phyloP scores from a whole-genome alignment of 345 rosid species.

The Stellera chamaejasme region DNA sequence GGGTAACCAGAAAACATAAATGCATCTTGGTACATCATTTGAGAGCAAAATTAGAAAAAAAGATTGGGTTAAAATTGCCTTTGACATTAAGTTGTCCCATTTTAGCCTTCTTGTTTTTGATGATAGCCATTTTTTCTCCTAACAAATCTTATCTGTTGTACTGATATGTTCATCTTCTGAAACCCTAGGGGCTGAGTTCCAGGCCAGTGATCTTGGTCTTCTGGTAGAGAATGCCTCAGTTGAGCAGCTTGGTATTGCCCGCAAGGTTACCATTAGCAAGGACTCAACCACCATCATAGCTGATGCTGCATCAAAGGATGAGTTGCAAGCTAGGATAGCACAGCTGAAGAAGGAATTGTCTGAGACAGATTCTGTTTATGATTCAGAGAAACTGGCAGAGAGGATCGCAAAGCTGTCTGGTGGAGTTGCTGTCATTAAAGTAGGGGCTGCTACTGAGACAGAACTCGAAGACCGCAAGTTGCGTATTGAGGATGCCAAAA shows the following conservation, averaged over 20 bases:
- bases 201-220: slow-evolving; percentile 78
- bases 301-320: slow-evolving; percentile 92
- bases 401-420: slow-evolving; percentile 94
- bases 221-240: slow-evolving; percentile 60
- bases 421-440: slow-evolving; percentile 96
- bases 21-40: no score
- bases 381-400: slow-evolving; percentile 86
- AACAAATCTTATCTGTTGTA: neutral
- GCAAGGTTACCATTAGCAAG: slow-evolving; percentile 75
- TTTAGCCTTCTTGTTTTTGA: no score
- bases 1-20: no score
- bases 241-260: slow-evolving; percentile 83
- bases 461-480: slow-evolving; percentile 97
- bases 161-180: slow-evolving; percentile 3
- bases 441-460: slow-evolving; percentile 97
- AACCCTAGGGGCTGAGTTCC: slow-evolving; percentile 79
- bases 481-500: slow-evolving; percentile 93
- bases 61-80: no score
- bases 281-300: slow-evolving; percentile 87
- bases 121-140: no score
- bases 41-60: no score
- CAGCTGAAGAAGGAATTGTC: slow-evolving; percentile 79
- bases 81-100: no score
- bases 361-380: slow-evolving; percentile 90
- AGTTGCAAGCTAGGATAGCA: slow-evolving; percentile 68